A percentile compares a stretch with the other conserved stretches of the same genome.
Evolutionary conservation across 768 basidiomycete genomes (phyloP).

Genomic region (Auriscalpium vulgare): DNA sequence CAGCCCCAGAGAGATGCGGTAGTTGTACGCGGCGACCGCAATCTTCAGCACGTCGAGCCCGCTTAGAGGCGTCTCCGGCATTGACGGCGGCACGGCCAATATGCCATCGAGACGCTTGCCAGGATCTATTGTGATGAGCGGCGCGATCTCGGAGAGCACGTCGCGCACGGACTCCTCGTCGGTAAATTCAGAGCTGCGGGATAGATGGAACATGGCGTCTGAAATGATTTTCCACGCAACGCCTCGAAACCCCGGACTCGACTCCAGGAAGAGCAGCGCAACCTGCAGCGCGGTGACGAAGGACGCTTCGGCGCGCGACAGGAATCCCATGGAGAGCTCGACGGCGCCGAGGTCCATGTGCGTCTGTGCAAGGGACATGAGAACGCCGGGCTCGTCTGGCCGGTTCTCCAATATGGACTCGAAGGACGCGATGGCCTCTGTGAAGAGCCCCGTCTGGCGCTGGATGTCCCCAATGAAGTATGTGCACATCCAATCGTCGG

Average conservation of each 20-base stretch:
- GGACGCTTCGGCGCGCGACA: conserved; percentile 64
- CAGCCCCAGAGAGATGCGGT: conserved; percentile 49
- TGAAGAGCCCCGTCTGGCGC: conserved; percentile 63
- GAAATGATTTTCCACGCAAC: conserved; percentile 80
- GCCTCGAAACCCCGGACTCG: conserved; percentile 54
- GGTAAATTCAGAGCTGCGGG: conserved; percentile 39
- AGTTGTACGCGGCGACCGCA: conserved; percentile 52
- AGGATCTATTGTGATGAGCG: conserved; percentile 32
- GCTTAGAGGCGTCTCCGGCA: conserved; percentile 13
- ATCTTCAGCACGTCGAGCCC: conserved; percentile 37
- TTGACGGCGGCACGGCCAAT: conserved; percentile 24
- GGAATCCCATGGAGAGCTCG: conserved; percentile 63
- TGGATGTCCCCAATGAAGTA: conserved; percentile 85
- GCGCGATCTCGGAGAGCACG: conserved; percentile 26
- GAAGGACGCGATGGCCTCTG: conserved; percentile 67
- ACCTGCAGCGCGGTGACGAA: conserved; percentile 53
- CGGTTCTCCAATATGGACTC: conserved; percentile 43
- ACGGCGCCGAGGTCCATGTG: conserved; percentile 62
- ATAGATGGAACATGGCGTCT: conserved; percentile 68
- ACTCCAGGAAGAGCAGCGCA: conserved; percentile 40
- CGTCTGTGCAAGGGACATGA: conserved; percentile 63
- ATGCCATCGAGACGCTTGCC: conserved; percentile 35
- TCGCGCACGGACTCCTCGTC: conserved; percentile 33
- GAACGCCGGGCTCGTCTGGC: conserved; percentile 64
- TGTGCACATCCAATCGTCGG: conserved; percentile 73